Base-by-base conservation (phyloP, 495 filamentous ascomycete species). In the Terfezia claveryi region DNA sequence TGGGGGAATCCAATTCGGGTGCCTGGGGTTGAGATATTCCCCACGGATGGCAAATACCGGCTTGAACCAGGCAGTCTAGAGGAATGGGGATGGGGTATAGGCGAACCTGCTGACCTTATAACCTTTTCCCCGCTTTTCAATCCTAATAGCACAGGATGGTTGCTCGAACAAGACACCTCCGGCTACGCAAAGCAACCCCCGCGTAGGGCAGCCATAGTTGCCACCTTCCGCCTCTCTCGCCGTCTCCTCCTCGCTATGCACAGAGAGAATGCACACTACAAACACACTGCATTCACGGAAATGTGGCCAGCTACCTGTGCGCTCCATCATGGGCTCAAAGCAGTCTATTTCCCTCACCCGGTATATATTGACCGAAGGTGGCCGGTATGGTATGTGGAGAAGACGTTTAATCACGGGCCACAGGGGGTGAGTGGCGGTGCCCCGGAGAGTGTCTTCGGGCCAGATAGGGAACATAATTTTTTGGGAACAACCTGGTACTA, bases 61-160 rank as follows among this genome's bases (percentile, higher is more conserved):
- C n/a, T 5, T 51, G 86, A 87, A 4, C 77, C 79, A 4, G 80
- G 73, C 4, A 72, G 74, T 1, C 80, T 80, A 65, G 82, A 86
- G 46, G 81, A 83, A 58, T 85, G 92, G 64, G 77, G 81, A 56
- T 95, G 89, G 87, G 91, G 91, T 51, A 82, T 92, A 2, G 85
- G 77, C 55, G 91, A 96, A 68, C 85, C 89, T 53, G 88, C 92
- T 2, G 91, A 98, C 67, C 75, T 94, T 49, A 87, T 98, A 56
- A 86, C 86, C 14, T 80, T 98, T 66, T 94, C 87, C 63, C 91
- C 91, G 4, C 76, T 98, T 54, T 96, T 94, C 67, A 80, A 98
- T 65, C 92, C 91, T 0, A 80, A 83, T 53, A 76, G 79, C 52
- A 95, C 89, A 1, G 85, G 80, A 32, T 98, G 91, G 91, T 70